phyloP scores from a whole-genome alignment of 1,284 basidiomycete genomes.

The Amylostereum areolatum region DNA sequence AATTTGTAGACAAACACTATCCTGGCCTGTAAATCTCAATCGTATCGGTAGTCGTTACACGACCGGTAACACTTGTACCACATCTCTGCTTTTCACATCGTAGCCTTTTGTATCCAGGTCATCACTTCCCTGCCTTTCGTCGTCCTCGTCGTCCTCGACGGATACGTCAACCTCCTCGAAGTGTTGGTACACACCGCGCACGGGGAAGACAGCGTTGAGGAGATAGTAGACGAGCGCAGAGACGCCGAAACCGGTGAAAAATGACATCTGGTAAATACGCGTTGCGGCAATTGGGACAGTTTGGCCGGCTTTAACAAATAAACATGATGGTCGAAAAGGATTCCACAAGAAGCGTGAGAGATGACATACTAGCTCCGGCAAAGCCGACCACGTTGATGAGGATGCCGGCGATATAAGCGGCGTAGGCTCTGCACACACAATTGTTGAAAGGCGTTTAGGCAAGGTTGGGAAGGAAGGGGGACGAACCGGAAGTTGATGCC shows the following conservation, averaged over 20 bases:
- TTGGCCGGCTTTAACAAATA: conserved; percentile 40
- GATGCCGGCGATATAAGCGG: conserved; percentile 71
- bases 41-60: no score
- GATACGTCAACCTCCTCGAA: conserved; percentile 67
- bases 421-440: conserved; percentile 48
- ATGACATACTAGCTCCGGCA: conserved; percentile 50
- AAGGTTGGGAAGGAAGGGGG: neutral
- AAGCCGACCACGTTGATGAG: conserved; percentile 79
- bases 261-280: conserved; percentile 68
- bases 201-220: conserved; percentile 55
- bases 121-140: neutral
- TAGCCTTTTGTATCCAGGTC: neutral
- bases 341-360: conserved; percentile 10
- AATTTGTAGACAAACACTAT: neutral
- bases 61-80: neutral
- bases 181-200: conserved; percentile 38
- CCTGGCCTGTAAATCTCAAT: no score
- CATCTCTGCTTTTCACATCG: neutral
- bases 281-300: conserved; percentile 60
- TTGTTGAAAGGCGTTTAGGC: conserved; percentile 3
- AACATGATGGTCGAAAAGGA: conserved; percentile 5
- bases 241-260: conserved; percentile 74
- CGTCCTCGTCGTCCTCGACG: conserved; percentile 6
- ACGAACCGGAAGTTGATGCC: conserved; percentile 68
- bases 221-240: conserved; percentile 59